These are phyloP conservation scores for Nosema granulosis DNA, from an alignment of 371 early-diverging fungal species.

Conservation along the genomic window DNA sequence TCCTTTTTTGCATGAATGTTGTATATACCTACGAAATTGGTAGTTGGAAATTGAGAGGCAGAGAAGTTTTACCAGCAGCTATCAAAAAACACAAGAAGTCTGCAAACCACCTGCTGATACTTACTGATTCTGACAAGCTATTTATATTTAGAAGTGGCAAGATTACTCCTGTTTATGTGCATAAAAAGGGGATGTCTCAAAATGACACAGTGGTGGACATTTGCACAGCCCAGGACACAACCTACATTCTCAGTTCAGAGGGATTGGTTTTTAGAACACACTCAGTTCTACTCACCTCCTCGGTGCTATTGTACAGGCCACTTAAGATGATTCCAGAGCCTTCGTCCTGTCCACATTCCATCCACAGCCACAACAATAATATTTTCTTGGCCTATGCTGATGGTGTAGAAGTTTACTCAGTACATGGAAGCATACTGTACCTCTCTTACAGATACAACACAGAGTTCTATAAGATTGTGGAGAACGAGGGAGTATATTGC, in stretches of 20 bases:
- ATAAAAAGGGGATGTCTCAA: too few relatives aligned
- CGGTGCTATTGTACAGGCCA: neutral
- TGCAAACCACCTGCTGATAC: too few relatives aligned
- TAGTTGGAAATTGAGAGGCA: too few relatives aligned
- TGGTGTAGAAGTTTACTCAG: conserved; percentile 22
- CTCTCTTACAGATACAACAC: conserved; percentile 32
- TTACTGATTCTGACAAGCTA: too few relatives aligned
- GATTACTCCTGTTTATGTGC: too few relatives aligned
- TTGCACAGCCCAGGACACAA: neutral
- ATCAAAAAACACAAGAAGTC: too few relatives aligned
- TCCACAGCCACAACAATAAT: neutral
- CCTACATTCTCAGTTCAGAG: neutral
- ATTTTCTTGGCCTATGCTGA: conserved; percentile 24
- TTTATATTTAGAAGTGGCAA: too few relatives aligned
- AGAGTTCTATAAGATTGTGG: neutral
- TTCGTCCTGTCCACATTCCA: neutral
- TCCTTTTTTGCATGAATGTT: too few relatives aligned
- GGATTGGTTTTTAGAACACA: conserved; percentile 19
- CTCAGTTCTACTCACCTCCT: neutral
- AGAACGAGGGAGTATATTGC: conserved; percentile 15
- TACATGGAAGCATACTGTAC: conserved; percentile 6
- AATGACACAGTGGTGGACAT: neutral
- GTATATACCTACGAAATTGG: too few relatives aligned
- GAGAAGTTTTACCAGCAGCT: too few relatives aligned
- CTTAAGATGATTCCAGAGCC: conserved; percentile 21